Base-by-base conservation (phyloP, 768 basidiomycete species). In the Tubosaeta sp. region DNA sequence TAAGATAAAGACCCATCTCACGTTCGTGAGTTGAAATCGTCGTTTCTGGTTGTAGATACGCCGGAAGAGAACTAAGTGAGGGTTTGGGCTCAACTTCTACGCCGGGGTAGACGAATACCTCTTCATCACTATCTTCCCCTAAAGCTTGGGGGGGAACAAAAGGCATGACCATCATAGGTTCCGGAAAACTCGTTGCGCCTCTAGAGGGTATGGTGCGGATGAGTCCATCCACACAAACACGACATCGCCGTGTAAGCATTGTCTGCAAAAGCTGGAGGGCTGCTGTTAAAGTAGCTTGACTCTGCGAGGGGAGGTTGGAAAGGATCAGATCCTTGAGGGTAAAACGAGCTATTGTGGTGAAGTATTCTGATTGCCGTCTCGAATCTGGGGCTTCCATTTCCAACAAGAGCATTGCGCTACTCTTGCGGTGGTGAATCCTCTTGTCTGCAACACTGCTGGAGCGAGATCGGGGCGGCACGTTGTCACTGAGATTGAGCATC, bases 261-360 rank as follows among this genome's bases (percentile, higher is more conserved):
- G 89, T 84, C 55, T 86, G 83, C 6, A 95, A 71, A 9, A 98
- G 76, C 59, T 91, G 88, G 47, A 97, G 72, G 4, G 92, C 90
- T 10, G 91, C 82, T 0, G 86, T 85, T 1, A 80, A 78, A 0
- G 91, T 83, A 0, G 82, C 67, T 52, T 83, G 80, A 10, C 78
- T 80, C 48, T 72, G 72, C 6, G 90, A 92, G 22, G 80, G 76
- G 22, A 97, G 71, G 63, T 93, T 93, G 42, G 90, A 79, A 45
- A 91, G 61, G 8, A 98, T 71, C 32, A 97, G 77, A 61, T 98
- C 95, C 65, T 91, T 93, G 37, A 97, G 76, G 5, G 91, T 95
- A 73, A 93, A 97, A 16, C 93, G 82, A 12, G 87, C 90, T 71
- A 88, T 82, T 0, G 91, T 84, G 2, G 86, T 92, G 67, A 91